A percentile compares a stretch with the other conserved stretches of the same genome.
These are phyloP conservation scores for Capsicum rhomboideum DNA, from an alignment of 257 asterid genomes.

Conservation along the genomic window DNA sequence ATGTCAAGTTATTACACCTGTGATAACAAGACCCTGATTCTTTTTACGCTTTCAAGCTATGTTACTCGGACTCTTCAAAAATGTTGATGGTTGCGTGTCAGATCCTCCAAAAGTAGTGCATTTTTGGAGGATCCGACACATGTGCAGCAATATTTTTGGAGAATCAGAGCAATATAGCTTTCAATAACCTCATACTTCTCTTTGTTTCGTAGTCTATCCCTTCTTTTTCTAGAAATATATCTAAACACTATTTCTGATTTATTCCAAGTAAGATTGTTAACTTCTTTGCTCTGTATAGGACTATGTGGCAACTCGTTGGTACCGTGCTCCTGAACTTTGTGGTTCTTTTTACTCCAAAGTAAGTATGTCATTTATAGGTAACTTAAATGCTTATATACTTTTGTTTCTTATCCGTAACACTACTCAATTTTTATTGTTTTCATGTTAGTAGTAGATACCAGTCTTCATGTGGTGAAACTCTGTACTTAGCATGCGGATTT, in stretches of 20 bases:
- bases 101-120: not conserved
- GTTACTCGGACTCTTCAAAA: not conserved
- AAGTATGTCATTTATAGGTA: slow-evolving; percentile 16
- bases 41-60: not conserved
- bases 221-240: not conserved
- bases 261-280: not conserved
- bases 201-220: not conserved
- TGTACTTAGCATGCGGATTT: not conserved
- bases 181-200: not conserved
- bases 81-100: not conserved
- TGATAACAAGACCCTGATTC: not conserved
- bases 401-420: not conserved
- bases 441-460: not conserved
- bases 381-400: not conserved
- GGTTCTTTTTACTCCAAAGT: slow-evolving; percentile 96
- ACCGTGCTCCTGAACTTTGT: slow-evolving; percentile 99
- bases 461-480: not conserved
- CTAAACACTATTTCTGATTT: not conserved
- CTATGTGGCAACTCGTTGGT: slow-evolving; percentile 98
- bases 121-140: not conserved
- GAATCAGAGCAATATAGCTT: not conserved
- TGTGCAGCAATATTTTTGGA: not conserved
- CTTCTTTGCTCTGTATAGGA: slow-evolving; percentile 41
- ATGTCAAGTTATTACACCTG: not conserved
- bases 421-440: not conserved